Evolutionary conservation across 768 basidiomycete genomes (phyloP).

Genomic region (Boletus rufocinnamomeus): DNA sequence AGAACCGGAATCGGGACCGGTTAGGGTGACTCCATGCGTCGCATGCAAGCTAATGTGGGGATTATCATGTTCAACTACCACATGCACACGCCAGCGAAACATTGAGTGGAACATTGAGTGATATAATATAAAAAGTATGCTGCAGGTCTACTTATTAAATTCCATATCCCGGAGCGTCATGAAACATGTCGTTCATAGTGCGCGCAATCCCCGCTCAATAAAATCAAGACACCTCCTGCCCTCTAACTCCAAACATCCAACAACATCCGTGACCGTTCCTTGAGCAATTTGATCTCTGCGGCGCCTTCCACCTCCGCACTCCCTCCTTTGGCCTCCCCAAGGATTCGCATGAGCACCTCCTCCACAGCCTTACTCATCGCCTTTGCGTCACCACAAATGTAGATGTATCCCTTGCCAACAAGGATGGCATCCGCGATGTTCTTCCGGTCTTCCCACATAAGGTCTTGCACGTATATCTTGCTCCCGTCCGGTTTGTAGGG

Average conservation of each 20-base stretch:
- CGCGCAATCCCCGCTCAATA: neutral
- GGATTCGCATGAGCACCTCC: slow-evolving; percentile 76
- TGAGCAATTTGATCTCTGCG: slow-evolving; percentile 91
- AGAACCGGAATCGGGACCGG: neutral
- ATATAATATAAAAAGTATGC: slow-evolving; percentile 14
- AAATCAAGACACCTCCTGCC: neutral
- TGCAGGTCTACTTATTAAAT: slow-evolving; percentile 23
- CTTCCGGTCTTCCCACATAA: slow-evolving; percentile 85
- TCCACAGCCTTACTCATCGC: slow-evolving; percentile 96
- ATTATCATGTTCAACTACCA: neutral
- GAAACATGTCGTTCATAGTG: slow-evolving; percentile 9
- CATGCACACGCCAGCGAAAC: neutral
- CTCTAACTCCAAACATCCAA: slow-evolving; percentile 86
- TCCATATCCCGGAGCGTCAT: slow-evolving; percentile 13
- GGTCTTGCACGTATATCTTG: slow-evolving; percentile 99
- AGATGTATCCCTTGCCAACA: slow-evolving; percentile 94
- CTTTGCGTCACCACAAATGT: slow-evolving; percentile 97
- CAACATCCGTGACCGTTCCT: slow-evolving; percentile 88
- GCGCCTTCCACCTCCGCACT: slow-evolving; percentile 82
- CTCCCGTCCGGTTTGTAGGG: slow-evolving; percentile 86
- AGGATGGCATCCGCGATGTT: slow-evolving; percentile 86
- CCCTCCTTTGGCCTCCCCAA: slow-evolving; percentile 95
- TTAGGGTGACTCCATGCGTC: neutral
- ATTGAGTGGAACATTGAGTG: neutral
- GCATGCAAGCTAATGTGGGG: neutral